Evolutionary conservation across 441 rosid genomes (phyloP).

Genomic region (Omphalea diandra): DNA sequence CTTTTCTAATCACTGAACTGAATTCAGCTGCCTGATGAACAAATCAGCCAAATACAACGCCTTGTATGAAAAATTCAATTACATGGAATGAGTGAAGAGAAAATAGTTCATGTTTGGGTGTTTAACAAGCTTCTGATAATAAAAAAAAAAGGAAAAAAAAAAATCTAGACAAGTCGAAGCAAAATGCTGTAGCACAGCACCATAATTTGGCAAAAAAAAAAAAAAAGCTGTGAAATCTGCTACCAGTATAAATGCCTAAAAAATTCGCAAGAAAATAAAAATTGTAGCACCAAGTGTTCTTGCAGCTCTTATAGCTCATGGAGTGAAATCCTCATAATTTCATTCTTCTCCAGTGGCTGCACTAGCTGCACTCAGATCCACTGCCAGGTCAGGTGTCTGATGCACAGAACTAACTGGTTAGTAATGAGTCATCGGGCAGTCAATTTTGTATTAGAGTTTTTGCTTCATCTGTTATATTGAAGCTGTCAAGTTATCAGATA

Average conservation of each 20-base stretch:
- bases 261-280: not conserved
- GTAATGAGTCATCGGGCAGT: not conserved
- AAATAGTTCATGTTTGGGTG: not conserved
- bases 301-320: not conserved
- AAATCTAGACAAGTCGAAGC: not conserved
- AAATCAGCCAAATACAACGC: too few relatives aligned
- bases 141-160: not conserved
- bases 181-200: not conserved
- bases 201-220: not conserved
- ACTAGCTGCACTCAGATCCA: conserved; percentile 15
- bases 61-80: too few relatives aligned
- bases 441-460: not conserved
- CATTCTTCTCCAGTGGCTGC: not conserved
- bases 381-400: conserved; percentile 11
- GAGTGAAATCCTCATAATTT: not conserved
- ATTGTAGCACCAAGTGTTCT: not conserved
- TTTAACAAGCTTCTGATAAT: not conserved
- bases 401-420: not conserved
- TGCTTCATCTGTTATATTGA: not conserved
- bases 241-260: not conserved
- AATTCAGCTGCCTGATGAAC: too few relatives aligned
- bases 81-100: too few relatives aligned
- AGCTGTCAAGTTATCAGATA: too few relatives aligned
- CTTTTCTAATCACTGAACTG: too few relatives aligned
- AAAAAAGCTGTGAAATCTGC: not conserved